Evolutionary conservation across 441 rosid species (phyloP).

Genomic region (Gossypium lobatum): DNA sequence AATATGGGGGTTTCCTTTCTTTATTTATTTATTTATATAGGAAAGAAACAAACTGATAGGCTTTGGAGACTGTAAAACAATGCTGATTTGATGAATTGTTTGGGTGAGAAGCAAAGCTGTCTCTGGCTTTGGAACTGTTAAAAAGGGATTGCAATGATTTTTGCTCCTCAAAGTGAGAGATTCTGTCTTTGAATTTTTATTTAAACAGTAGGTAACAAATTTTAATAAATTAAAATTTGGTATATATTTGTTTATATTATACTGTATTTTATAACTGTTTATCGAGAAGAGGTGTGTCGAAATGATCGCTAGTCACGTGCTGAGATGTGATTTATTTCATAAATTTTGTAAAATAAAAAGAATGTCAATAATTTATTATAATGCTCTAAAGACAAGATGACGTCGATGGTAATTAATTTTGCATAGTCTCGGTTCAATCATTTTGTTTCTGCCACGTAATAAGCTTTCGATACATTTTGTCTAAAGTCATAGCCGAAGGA

Average conservation of each 20-base stretch:
- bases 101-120: slow-evolving; percentile 3
- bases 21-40: not conserved
- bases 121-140: not conserved
- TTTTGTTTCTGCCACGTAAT: not conserved
- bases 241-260: too few species aligned
- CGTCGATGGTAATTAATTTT: not conserved
- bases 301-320: too few species aligned
- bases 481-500: too few species aligned
- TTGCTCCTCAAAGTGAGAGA: not conserved
- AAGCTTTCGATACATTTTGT: not conserved
- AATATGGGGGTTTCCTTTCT: not conserved
- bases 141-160: not conserved
- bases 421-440: not conserved
- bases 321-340: too few species aligned
- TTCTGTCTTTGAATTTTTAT: not conserved
- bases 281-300: too few species aligned
- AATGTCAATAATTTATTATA: too few species aligned
- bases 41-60: not conserved
- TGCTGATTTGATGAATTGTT: not conserved
- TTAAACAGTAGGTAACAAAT: not conserved
- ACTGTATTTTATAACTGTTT: too few species aligned
- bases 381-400: not conserved
- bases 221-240: not conserved
- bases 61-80: not conserved
- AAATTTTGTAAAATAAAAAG: too few species aligned